Percentiles rank a stretch among this genome's conserved stretches.
phyloP scores from a whole-genome alignment of 352 stramenopile genomes.

The Globisporangium viniferum region DNA sequence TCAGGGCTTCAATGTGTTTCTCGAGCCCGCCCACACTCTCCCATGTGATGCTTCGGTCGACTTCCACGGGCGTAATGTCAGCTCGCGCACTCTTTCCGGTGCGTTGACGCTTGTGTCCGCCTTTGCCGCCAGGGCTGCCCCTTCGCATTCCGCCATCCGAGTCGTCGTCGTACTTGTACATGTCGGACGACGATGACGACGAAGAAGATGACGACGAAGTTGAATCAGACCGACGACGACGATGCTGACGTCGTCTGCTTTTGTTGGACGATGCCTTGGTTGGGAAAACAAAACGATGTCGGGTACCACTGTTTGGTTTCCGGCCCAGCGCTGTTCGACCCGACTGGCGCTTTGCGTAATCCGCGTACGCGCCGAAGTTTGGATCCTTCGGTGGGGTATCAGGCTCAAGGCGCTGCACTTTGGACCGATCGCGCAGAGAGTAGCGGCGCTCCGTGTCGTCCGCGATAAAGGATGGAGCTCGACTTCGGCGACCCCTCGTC shows the following conservation, averaged over 20 bases:
- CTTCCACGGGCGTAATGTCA: conserved; percentile 80
- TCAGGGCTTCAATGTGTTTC: conserved; percentile 86
- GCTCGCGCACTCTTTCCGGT: conserved; percentile 49
- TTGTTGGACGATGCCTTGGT: conserved; percentile 26
- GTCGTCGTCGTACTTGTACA: conserved; percentile 61
- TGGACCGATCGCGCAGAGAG: conserved; percentile 67
- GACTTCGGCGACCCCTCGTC: conserved; percentile 12
- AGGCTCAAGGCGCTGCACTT: conserved; percentile 40
- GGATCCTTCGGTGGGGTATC: conserved; percentile 29
- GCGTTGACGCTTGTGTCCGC: conserved; percentile 20
- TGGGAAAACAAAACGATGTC: conserved; percentile 25
- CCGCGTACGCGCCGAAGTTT: conserved; percentile 45
- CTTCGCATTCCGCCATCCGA: conserved; percentile 67
- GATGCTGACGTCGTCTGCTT: conserved; percentile 21
- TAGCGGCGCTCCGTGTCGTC: conserved; percentile 47
- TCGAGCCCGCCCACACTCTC: conserved; percentile 81
- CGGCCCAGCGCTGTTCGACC: conserved; percentile 19
- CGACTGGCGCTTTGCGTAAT: conserved; percentile 65
- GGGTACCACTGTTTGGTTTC: conserved; percentile 20
- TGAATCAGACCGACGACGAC: conserved; percentile 26
- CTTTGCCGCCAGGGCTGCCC: conserved; percentile 32
- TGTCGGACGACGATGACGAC: conserved; percentile 50
- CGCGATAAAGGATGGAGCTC: conserved; percentile 15
- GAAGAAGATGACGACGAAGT: conserved; percentile 33
- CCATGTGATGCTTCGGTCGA: conserved; percentile 84